Evolutionary conservation across 2,329 filamentous ascomycete genomes (phyloP), one percentile per base, ranked within the genome.

Genomic region (Aspergillus sp.): DNA sequence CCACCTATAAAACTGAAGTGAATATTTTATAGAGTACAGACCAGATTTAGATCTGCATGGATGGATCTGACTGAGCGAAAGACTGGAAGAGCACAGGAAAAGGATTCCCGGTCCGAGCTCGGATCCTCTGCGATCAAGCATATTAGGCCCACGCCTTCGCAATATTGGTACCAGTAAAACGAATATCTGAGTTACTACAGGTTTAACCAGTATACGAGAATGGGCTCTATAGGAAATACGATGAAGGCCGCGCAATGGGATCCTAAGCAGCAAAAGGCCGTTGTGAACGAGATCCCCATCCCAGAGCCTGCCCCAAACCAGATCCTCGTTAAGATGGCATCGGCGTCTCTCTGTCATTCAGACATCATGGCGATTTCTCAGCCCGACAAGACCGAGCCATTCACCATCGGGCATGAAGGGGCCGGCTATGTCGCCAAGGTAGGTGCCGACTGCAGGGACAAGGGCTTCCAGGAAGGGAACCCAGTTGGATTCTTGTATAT

Each of bases 301-400:
- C 50, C 51, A 17, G 17, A 23, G 23, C 56, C 56, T 7, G 56
- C 21, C 4, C 33, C 39, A 8, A 37, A 54, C 24, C 33, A 58
- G n/a, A 58, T 58, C 24, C 56, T 58, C 6, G 41, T 58, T 15
- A 54, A 55, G 39, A 53, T 44, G 14, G 50, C 35, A 4, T 58
- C 33, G 2, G 56, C 56, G 2, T 43, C 56, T 2, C 45, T 58
- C 14, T 58, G 56, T n/a, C 56, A 58, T 33, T 58, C 56, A 4
- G 56, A 58, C 23, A 19, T 58, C 5, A 12, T 58, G 11, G 41
- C 51, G 1, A 45, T 53, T 17, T 8, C 37, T n/a, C 19, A 51
- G 7, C 24, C 46, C 15, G 31, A 45, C 40, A 23, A 2, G 14
- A 17, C 46, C 6, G 35, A 56, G 40, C 41, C 43, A 14, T 35